These are phyloP conservation scores for Gossypium stocksii DNA, from an alignment of 345 rosid species.

Conservation along the genomic window DNA sequence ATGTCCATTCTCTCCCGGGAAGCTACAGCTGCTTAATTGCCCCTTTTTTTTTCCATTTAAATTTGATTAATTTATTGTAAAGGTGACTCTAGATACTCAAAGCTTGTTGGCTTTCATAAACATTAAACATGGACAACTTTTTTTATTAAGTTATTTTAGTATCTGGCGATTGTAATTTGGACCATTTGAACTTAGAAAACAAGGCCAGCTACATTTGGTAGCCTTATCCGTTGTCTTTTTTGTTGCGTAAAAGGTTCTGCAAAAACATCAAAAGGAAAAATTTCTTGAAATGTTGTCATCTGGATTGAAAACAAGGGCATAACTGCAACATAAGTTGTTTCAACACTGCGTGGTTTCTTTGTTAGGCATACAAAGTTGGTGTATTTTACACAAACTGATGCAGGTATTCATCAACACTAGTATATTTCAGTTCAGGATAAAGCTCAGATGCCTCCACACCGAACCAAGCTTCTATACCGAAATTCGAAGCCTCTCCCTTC, in stretches of 20 bases:
- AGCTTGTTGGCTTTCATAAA: not conserved
- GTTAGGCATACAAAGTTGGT: not conserved
- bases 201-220: not conserved
- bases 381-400: slow-evolving; percentile 7
- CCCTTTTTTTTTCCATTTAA: not conserved
- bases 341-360: not conserved
- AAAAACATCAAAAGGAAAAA: not conserved
- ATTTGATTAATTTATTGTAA: not conserved
- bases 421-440: slow-evolving; percentile 12
- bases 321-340: not conserved
- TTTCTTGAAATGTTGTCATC: not conserved
- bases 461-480: slow-evolving; percentile 1
- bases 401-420: slow-evolving; percentile 14
- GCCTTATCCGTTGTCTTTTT: not conserved
- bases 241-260: not conserved
- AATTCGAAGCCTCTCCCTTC: slow-evolving; percentile 28
- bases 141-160: no score
- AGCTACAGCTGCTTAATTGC: not conserved
- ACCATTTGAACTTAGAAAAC: not conserved
- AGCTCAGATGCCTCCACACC: slow-evolving; percentile 15
- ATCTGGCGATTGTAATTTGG: not conserved
- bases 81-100: not conserved
- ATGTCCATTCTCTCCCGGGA: not conserved
- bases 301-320: not conserved
- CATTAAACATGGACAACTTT: no score